Conservation (phyloP, 2,329 filamentous ascomycete species). For the Pseudocercospora ulei region DNA sequence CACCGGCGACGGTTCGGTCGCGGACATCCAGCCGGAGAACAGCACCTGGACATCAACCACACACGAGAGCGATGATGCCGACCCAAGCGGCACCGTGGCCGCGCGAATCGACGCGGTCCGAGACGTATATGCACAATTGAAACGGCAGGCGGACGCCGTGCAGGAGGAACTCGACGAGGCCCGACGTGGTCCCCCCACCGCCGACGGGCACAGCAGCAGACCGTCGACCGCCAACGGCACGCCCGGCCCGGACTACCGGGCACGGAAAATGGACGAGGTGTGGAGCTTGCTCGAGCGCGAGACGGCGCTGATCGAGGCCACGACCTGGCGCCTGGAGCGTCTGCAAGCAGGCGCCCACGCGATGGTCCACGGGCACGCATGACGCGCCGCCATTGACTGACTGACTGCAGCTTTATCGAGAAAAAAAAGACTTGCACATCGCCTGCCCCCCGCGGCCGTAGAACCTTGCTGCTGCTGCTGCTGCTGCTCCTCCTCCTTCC, state of each 20-base stretch:
- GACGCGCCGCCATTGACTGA: too few species aligned
- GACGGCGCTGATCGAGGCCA: conserved; percentile 57
- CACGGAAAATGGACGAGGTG: conserved; percentile 55
- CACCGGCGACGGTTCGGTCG: neutral
- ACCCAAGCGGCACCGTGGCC: conserved; percentile 15
- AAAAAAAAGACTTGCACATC: too few species aligned
- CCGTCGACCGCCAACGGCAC: conserved; percentile 44
- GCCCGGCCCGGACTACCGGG: conserved; percentile 45
- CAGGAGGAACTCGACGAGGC: conserved; percentile 29
- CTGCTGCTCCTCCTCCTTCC: too few species aligned
- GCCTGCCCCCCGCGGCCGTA: too few species aligned
- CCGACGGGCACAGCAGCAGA: conserved; percentile 25
- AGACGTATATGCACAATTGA: conserved; percentile 26
- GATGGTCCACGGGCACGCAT: too few species aligned
- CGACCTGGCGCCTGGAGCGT: conserved; percentile 53
- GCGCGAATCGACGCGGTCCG: conserved; percentile 26
- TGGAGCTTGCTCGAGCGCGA: conserved; percentile 56
- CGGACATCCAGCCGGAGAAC: conserved; percentile 31
- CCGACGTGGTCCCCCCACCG: conserved; percentile 9
- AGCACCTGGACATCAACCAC: conserved; percentile 19
- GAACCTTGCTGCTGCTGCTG: too few species aligned
- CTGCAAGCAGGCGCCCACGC: conserved; percentile 35
- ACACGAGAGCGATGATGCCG: conserved; percentile 11
- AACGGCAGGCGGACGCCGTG: conserved; percentile 27
- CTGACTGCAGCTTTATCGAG: too few species aligned